These are phyloP conservation scores for Cyphellophora attinorum DNA, from an alignment of 2,329 filamentous ascomycete species.

Conservation along the genomic window DNA sequence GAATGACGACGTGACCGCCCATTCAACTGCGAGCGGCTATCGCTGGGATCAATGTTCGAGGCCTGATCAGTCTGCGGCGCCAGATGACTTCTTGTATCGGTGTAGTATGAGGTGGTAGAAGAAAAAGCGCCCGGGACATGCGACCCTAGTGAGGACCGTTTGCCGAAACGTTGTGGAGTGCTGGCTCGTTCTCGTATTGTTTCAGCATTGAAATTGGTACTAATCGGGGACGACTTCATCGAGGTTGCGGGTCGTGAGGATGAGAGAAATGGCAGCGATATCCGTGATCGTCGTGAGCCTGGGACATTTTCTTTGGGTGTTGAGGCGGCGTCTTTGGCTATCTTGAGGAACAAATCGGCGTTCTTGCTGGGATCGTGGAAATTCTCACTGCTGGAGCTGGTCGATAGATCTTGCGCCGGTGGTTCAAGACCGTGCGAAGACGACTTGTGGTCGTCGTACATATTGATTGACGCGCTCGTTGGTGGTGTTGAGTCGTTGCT, in stretches of 20 bases:
- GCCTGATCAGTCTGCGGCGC: neutral
- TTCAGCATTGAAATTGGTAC: conserved; percentile 11
- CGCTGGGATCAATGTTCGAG: neutral
- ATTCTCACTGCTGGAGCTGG: too few relatives aligned
- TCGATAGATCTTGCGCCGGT: too few relatives aligned
- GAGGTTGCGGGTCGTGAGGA: conserved; percentile 11
- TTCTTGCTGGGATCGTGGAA: conserved; percentile 30
- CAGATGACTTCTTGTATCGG: neutral
- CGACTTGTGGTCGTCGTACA: too few relatives aligned
- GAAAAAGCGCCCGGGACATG: conserved; percentile 13
- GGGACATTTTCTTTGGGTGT: conserved; percentile 5
- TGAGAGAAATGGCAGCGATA: conserved; percentile 17
- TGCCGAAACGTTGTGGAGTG: conserved; percentile 12
- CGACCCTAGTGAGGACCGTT: conserved; percentile 15
- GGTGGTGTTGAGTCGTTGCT: too few relatives aligned
- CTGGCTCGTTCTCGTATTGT: conserved; percentile 11
- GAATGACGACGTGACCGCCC: conserved; percentile 13
- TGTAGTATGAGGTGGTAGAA: conserved; percentile 1
- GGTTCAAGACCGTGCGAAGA: too few relatives aligned
- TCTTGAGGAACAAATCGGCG: conserved; percentile 38
- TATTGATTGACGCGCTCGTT: too few relatives aligned
- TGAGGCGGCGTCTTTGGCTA: conserved; percentile 30
- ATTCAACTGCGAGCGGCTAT: neutral
- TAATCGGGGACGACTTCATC: conserved; percentile 11
- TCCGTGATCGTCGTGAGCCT: conserved; percentile 12